phyloP scores from a whole-genome alignment of 1,284 basidiomycete genomes.

The Vanrija humicola region DNA sequence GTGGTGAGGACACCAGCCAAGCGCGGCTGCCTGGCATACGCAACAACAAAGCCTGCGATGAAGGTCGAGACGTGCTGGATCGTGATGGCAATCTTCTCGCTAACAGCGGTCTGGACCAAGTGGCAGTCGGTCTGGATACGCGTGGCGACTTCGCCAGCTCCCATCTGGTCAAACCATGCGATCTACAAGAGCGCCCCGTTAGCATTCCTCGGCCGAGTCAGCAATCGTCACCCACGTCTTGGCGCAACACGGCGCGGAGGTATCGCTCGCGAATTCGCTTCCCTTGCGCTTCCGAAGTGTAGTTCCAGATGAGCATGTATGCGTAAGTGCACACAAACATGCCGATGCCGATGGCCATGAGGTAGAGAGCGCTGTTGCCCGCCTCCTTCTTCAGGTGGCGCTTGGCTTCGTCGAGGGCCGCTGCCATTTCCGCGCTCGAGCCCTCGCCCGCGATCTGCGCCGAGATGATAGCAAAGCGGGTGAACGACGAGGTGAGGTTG shows the following conservation, averaged over 20 bases:
- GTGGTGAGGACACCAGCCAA: conserved; percentile 82
- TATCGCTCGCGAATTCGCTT: conserved; percentile 60
- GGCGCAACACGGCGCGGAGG: conserved; percentile 47
- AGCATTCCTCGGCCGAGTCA: conserved; percentile 29
- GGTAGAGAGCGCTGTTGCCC: conserved; percentile 40
- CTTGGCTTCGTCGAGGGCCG: conserved; percentile 19
- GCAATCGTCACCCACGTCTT: conserved; percentile 34
- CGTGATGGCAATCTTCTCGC: conserved; percentile 68
- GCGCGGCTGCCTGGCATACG: conserved; percentile 65
- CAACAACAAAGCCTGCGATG: conserved; percentile 67
- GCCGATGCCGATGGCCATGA: conserved; percentile 51
- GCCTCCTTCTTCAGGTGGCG: conserved; percentile 30
- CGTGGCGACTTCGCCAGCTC: conserved; percentile 91
- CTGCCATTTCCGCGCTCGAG: neutral
- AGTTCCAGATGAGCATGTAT: conserved; percentile 84
- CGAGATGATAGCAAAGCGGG: conserved; percentile 30
- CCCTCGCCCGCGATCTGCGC: neutral
- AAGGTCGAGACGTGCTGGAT: conserved; percentile 55
- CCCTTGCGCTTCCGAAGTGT: conserved; percentile 80
- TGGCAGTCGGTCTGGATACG: conserved; percentile 74
- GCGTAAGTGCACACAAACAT: conserved; percentile 52
- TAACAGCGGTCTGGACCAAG: conserved; percentile 79
- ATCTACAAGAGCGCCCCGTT: conserved; percentile 52
- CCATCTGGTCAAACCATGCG: conserved; percentile 89
- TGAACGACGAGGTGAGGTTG: conserved; percentile 44